These are phyloP conservation scores for Camelina laxa DNA, from an alignment of 345 rosid genomes.

Conservation along the genomic window DNA sequence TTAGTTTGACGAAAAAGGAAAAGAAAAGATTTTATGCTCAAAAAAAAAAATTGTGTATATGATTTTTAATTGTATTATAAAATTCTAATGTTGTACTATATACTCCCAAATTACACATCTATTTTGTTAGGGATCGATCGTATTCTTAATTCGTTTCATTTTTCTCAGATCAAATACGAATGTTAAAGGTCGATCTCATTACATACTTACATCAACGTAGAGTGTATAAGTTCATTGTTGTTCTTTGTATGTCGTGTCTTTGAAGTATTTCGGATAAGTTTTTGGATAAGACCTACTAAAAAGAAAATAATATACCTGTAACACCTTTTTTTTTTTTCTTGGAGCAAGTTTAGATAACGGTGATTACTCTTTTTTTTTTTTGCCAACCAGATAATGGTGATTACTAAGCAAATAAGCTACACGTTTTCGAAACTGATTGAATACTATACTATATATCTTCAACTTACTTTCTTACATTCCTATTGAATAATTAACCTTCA, in stretches of 20 bases:
- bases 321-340: not conserved
- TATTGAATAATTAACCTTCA: not conserved
- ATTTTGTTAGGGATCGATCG: not conserved
- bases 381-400: slow-evolving; percentile 16
- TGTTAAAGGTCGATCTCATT: not conserved
- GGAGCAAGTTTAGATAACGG: slow-evolving; percentile 9
- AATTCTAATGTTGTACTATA: not conserved
- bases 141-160: not conserved
- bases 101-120: not conserved
- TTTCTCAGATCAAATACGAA: not conserved
- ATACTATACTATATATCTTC: not conserved
- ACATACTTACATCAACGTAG: not conserved
- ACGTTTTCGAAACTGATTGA: not conserved
- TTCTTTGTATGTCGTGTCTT: not conserved
- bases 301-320: not conserved
- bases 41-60: too few relatives aligned
- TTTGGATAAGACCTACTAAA: slow-evolving; percentile 16
- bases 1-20: too few relatives aligned
- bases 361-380: not conserved
- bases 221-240: not conserved
- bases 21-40: too few relatives aligned
- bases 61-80: not conserved
- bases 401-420: not conserved
- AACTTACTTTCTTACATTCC: not conserved
- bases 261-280: slow-evolving; percentile 19